Evolutionary conservation across 2,329 filamentous ascomycete species (phyloP).

Genomic region (Fusarium sp.): DNA sequence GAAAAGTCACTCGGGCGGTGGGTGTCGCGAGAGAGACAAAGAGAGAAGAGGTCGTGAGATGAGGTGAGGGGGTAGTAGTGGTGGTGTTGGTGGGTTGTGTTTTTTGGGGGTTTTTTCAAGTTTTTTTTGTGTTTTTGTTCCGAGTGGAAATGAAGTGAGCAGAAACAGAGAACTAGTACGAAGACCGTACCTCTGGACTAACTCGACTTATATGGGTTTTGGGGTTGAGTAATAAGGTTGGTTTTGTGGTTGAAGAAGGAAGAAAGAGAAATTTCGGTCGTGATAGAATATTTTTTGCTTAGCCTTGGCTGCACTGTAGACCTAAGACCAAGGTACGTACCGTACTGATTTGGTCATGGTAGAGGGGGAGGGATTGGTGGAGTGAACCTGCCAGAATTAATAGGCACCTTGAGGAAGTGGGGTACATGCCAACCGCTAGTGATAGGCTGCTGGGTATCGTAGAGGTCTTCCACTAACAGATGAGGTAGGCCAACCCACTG

Average conservation of each 20-base stretch:
- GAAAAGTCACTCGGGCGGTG: constrained; percentile 41
- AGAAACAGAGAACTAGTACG: constrained; percentile 69
- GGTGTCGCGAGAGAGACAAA: constrained; percentile 45
- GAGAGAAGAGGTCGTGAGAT: constrained; percentile 28
- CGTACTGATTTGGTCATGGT: constrained; percentile 34
- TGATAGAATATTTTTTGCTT: constrained; percentile 49
- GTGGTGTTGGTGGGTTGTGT: constrained; percentile 43
- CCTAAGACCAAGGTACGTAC: constrained; percentile 38
- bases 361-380: constrained; percentile 37
- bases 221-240: constrained; percentile 59
- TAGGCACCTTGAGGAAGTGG: constrained; percentile 2
- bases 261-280: constrained; percentile 52
- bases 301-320: constrained; percentile 19
- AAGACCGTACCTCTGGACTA: constrained; percentile 66
- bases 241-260: constrained; percentile 56
- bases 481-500: neutral
- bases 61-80: constrained; percentile 30
- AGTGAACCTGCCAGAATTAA: constrained; percentile 35
- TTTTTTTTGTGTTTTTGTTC: constrained; percentile 67
- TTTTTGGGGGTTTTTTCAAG: constrained; percentile 65
- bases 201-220: constrained; percentile 56
- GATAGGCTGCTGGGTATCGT: constrained; percentile 19
- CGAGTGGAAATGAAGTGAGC: constrained; percentile 60
- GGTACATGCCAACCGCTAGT: constrained; percentile 18
- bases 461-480: constrained; percentile 26